Evolutionary conservation across 2,329 filamentous ascomycete species (phyloP).

Genomic region (Pseudogymnoascus sp.): DNA sequence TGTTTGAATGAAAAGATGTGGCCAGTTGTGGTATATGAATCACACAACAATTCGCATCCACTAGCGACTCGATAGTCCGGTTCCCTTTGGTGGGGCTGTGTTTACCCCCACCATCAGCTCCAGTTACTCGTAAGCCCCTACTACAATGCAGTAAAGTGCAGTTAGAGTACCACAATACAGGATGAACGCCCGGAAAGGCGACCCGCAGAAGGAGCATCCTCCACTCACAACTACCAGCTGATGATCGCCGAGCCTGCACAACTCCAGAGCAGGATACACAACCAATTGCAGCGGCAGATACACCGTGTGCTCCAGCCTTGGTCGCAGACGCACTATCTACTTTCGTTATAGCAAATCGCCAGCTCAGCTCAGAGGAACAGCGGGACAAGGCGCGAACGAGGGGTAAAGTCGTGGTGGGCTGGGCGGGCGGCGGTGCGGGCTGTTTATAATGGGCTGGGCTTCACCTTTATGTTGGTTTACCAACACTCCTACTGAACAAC

Average conservation of each 20-base stretch:
- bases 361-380: background rate
- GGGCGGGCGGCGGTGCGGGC: background rate
- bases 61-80: background rate
- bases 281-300: background rate
- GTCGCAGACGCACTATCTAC: background rate
- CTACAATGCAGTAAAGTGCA: background rate
- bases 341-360: background rate
- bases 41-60: background rate
- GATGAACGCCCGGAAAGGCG: background rate
- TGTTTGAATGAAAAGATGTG: background rate
- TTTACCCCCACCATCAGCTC: conserved; percentile 6
- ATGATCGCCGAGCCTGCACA: background rate
- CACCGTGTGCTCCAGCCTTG: background rate
- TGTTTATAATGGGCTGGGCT: conserved; percentile 5
- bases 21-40: background rate
- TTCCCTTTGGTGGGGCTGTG: background rate
- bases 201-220: background rate
- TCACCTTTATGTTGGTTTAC: background rate
- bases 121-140: background rate
- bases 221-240: background rate
- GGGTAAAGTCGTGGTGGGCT: background rate
- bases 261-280: background rate
- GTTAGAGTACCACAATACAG: background rate
- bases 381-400: conserved; percentile 1
- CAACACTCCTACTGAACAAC: background rate